These are phyloP conservation scores for Colletotrichum sp. DNA, from an alignment of 2,329 filamentous ascomycete species.

Conservation along the genomic window DNA sequence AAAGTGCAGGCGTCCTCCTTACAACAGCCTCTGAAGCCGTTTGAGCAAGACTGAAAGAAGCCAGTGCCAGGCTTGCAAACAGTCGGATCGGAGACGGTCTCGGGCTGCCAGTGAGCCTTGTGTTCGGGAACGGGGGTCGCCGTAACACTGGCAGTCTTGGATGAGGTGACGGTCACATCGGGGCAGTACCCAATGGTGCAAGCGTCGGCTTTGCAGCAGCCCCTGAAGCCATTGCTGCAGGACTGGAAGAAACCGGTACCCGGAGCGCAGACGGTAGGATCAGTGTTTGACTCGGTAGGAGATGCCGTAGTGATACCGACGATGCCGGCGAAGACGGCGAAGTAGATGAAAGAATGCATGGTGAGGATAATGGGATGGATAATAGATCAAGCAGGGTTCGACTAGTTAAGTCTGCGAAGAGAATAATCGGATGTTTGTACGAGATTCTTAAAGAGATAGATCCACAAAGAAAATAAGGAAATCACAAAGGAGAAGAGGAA, in stretches of 20 bases:
- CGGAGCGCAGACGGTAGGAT: constrained; percentile 8
- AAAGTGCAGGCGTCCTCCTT: constrained; percentile 4
- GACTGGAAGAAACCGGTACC: constrained; percentile 15
- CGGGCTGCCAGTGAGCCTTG: not conserved
- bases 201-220: constrained; percentile 14
- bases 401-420: not conserved
- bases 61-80: constrained; percentile 3
- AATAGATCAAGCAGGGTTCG: not conserved
- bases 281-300: not conserved
- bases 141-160: not conserved
- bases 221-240: constrained; percentile 17
- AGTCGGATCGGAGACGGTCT: not conserved
- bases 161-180: not conserved
- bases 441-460: not conserved
- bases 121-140: not conserved
- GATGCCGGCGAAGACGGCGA: not conserved
- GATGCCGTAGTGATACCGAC: not conserved
- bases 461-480: constrained; percentile 18
- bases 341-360: constrained; percentile 13
- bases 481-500: not conserved
- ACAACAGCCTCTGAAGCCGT: constrained; percentile 11
- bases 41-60: constrained; percentile 12
- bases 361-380: not conserved
- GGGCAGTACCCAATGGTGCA: not conserved
- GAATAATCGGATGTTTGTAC: not conserved